Conservation (phyloP, 768 basidiomycete species). For the Amanita rimosa region DNA sequence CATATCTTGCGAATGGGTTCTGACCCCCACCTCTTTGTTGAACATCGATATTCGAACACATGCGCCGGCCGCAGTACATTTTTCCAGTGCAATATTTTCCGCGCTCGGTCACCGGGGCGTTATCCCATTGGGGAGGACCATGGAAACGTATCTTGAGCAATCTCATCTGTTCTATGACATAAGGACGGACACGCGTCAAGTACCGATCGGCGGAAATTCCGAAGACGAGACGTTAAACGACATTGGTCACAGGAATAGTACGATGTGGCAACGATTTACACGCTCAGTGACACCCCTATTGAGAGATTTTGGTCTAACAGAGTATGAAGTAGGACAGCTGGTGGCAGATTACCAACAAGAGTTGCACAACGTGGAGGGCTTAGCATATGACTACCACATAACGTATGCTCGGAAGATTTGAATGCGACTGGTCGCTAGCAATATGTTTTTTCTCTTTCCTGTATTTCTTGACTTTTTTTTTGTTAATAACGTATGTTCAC, state of each 20-base stretch:
- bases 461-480: background rate
- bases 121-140: constrained; percentile 1
- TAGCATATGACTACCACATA: constrained; percentile 37
- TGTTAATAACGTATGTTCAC: background rate
- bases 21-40: constrained; percentile 28
- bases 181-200: constrained; percentile 18
- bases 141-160: constrained; percentile 25
- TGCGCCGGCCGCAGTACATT: constrained; percentile 26
- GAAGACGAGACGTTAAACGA: constrained; percentile 17
- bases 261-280: constrained; percentile 28
- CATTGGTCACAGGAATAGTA: constrained; percentile 32
- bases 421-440: background rate
- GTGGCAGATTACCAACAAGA: constrained; percentile 34
- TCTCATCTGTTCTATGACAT: constrained; percentile 32
- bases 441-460: background rate
- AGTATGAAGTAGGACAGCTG: constrained; percentile 25
- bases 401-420: constrained; percentile 30
- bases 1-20: constrained; percentile 50
- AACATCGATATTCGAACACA: constrained; percentile 16
- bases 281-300: constrained; percentile 40
- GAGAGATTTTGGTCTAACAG: constrained; percentile 23
- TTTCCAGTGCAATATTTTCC: constrained; percentile 25
- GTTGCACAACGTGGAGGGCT: constrained; percentile 30
- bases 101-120: constrained; percentile 18
- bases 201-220: constrained; percentile 53